phyloP scores from a whole-genome alignment of 2,329 filamentous ascomycete species.

The Apiospora hydei region DNA sequence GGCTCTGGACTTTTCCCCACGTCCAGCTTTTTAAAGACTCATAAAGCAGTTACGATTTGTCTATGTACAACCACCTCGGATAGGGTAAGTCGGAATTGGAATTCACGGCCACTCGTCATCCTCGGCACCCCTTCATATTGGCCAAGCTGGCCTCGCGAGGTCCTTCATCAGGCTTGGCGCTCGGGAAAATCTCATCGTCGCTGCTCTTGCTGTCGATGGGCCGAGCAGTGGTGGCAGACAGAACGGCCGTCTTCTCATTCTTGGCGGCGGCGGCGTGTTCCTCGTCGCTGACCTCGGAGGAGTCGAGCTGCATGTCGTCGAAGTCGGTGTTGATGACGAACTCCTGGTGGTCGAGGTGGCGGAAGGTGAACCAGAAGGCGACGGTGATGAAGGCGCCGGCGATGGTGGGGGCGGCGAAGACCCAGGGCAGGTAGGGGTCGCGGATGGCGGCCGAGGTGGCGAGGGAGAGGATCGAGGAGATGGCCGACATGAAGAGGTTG shows the following conservation, averaged over 20 bases:
- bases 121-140: no score
- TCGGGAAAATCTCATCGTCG: neutral
- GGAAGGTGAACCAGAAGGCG: constrained; percentile 74
- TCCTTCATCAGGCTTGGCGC: neutral
- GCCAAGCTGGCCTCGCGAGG: neutral
- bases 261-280: constrained; percentile 29
- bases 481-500: constrained; percentile 63
- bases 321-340: constrained; percentile 41
- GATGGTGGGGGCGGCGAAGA: constrained; percentile 70
- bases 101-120: neutral
- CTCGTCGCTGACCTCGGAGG: constrained; percentile 37
- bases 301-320: constrained; percentile 39
- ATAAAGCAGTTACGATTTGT: neutral
- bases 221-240: neutral
- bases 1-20: neutral
- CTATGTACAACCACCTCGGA: neutral
- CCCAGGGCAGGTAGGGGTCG: constrained; percentile 56
- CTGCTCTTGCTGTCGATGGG: neutral
- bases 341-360: constrained; percentile 69
- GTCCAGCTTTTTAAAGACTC: neutral
- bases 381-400: constrained; percentile 68
- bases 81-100: neutral
- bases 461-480: constrained; percentile 59
- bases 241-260: constrained; percentile 23
- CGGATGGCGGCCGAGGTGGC: constrained; percentile 49